Percentiles rank a stretch among this genome's conserved stretches.
Conservation (phyloP, 441 rosid genomes). For the Croton setiger region DNA sequence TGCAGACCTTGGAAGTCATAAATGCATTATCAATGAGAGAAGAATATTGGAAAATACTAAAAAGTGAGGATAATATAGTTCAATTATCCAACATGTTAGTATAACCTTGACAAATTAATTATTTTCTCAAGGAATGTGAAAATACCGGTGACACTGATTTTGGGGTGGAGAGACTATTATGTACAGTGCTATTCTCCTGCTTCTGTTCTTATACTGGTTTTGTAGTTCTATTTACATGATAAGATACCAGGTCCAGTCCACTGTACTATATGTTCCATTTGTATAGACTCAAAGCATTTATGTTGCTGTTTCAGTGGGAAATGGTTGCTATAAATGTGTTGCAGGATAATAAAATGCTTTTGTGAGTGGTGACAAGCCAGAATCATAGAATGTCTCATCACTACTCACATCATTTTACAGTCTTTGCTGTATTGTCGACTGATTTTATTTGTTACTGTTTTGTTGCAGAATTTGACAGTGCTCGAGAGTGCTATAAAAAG, state of each 20-base stretch:
- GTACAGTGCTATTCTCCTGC: not conserved
- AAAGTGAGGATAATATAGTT: no score
- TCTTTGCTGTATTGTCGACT: not conserved
- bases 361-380: not conserved
- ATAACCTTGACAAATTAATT: no score
- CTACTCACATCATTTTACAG: not conserved
- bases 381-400: not conserved
- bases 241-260: no score
- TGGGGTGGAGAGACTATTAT: no score
- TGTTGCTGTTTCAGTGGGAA: not conserved
- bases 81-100: no score
- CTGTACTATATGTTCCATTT: no score
- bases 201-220: constrained; percentile 1
- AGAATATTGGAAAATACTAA: no score
- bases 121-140: no score
- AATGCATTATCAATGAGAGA: no score
- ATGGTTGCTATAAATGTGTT: not conserved
- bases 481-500: constrained; percentile 73
- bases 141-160: no score
- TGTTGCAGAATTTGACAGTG: constrained; percentile 63
- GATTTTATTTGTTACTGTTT: constrained; percentile 6
- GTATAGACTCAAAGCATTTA: not conserved
- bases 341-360: not conserved
- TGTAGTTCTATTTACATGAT: not conserved
- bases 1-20: no score